A percentile compares a stretch with the other conserved stretches of the same genome.
These are phyloP conservation scores for Fusarium annulatum DNA, from an alignment of 2,329 filamentous ascomycete genomes.

Conservation along the genomic window DNA sequence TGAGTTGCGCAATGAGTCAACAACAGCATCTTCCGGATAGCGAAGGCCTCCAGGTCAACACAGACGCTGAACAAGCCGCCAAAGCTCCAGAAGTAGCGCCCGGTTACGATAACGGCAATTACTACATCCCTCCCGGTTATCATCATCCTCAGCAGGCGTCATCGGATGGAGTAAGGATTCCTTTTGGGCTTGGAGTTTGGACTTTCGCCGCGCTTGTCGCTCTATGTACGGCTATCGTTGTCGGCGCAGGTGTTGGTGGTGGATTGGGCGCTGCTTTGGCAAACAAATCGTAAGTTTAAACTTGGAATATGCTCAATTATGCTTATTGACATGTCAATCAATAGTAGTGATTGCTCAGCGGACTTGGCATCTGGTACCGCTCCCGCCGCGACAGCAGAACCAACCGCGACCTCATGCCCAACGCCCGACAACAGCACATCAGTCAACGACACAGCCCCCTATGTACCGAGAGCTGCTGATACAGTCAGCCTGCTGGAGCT, in stretches of 20 bases:
- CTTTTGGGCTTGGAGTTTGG: slow-evolving; percentile 34
- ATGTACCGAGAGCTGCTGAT: slow-evolving; percentile 14
- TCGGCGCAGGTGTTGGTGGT: slow-evolving; percentile 31
- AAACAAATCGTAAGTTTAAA: slow-evolving; percentile 18
- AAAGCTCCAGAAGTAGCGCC: slow-evolving; percentile 27
- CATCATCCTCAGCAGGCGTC: not conserved
- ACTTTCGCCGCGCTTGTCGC: slow-evolving; percentile 29
- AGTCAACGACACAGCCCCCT: slow-evolving; percentile 19
- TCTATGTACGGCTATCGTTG: slow-evolving; percentile 26
- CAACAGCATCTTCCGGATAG: slow-evolving; percentile 8
- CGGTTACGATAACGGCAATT: not conserved
- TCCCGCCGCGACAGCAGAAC: slow-evolving; percentile 10
- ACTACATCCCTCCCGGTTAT: slow-evolving; percentile 20
- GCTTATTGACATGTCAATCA: not conserved
- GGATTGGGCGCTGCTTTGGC: slow-evolving; percentile 31
- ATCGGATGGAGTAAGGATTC: slow-evolving; percentile 1
- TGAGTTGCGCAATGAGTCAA: slow-evolving; percentile 20
- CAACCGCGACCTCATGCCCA: slow-evolving; percentile 19
- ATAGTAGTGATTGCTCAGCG: slow-evolving; percentile 8
- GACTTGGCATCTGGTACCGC: not conserved
- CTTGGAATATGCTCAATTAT: accelerated
- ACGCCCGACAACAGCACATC: slow-evolving; percentile 16
- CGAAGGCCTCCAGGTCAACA: slow-evolving; percentile 34
- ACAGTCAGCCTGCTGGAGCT: slow-evolving; percentile 4
- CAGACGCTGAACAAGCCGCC: slow-evolving; percentile 13